Conservation (phyloP, 306 rosid genomes). For the Sindora glabra region DNA sequence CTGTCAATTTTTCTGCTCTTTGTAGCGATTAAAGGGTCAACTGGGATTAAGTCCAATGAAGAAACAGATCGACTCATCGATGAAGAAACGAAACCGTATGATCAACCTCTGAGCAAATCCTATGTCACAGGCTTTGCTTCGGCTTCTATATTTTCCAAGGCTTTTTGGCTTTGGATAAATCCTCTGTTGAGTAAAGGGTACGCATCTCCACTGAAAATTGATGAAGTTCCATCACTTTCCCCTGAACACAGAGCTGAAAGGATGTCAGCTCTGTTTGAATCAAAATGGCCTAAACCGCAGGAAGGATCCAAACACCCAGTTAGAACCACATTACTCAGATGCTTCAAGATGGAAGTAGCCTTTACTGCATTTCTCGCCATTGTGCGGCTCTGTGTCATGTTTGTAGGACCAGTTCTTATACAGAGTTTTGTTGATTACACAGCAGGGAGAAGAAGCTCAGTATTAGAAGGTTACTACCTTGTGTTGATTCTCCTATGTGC, state of each 20-base stretch:
- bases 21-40: slow-evolving; percentile 54
- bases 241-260: slow-evolving; percentile 68
- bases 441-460: slow-evolving; percentile 66
- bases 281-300: slow-evolving; percentile 71
- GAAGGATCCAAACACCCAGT: slow-evolving; percentile 71
- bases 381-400: slow-evolving; percentile 59
- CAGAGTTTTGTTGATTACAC: slow-evolving; percentile 76
- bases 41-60: slow-evolving; percentile 34
- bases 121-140: slow-evolving; percentile 69
- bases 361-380: slow-evolving; percentile 77
- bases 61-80: slow-evolving; percentile 15
- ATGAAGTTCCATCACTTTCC: slow-evolving; percentile 66
- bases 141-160: slow-evolving; percentile 60
- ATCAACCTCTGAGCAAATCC: slow-evolving; percentile 22
- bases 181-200: slow-evolving; percentile 80
- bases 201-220: slow-evolving; percentile 46
- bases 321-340: slow-evolving; percentile 58
- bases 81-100: too few relatives aligned
- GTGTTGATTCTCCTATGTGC: slow-evolving; percentile 58
- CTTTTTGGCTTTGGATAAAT: slow-evolving; percentile 89
- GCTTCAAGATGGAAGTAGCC: slow-evolving; percentile 67
- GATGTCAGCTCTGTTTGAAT: slow-evolving; percentile 56
- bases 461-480: slow-evolving; percentile 75
- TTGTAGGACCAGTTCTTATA: slow-evolving; percentile 71
- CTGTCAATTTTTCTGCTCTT: slow-evolving; percentile 41